phyloP scores from a whole-genome alignment of 306 rosid species.

The Cucurbita ficifolia region DNA sequence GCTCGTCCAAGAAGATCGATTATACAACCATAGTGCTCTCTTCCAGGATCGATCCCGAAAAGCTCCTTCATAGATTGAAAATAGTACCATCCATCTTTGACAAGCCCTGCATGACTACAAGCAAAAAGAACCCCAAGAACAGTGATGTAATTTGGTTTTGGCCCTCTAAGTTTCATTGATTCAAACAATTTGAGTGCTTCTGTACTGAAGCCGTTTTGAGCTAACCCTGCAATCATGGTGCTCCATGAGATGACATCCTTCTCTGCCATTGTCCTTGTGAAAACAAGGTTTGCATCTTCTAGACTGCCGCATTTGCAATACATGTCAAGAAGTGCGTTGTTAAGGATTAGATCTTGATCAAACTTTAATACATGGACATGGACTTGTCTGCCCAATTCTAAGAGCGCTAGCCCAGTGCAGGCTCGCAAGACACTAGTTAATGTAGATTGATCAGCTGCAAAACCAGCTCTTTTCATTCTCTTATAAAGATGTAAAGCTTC shows the following conservation, averaged over 20 bases:
- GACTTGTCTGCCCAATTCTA: slow-evolving; percentile 69
- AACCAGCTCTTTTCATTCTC: slow-evolving; percentile 54
- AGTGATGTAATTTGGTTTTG: slow-evolving; percentile 63
- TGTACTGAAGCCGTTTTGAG: slow-evolving; percentile 72
- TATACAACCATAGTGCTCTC: slow-evolving; percentile 74
- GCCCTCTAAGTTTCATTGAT: slow-evolving; percentile 43
- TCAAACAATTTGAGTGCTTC: slow-evolving; percentile 60
- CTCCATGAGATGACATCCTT: slow-evolving; percentile 91
- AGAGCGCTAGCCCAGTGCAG: slow-evolving; percentile 44
- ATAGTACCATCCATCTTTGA: slow-evolving; percentile 54
- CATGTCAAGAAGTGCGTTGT: slow-evolving; percentile 80
- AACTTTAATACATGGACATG: slow-evolving; percentile 67
- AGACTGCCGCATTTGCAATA: slow-evolving; percentile 79
- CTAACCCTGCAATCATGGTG: slow-evolving; percentile 83
- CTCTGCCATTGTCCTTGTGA: slow-evolving; percentile 30
- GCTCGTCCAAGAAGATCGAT: slow-evolving; percentile 95
- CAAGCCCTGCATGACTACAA: slow-evolving; percentile 87
- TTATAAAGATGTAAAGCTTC: slow-evolving; percentile 56
- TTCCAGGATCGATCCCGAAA: slow-evolving; percentile 54
- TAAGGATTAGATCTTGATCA: slow-evolving; percentile 61
- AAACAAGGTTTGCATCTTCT: slow-evolving; percentile 54
- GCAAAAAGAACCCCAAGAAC: slow-evolving; percentile 82
- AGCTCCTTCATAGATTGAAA: slow-evolving; percentile 61
- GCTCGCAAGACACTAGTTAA: slow-evolving; percentile 78
- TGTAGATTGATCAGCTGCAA: slow-evolving; percentile 44